Conservation (phyloP, 2,329 filamentous ascomycete genomes). For the Aspergillus novoparasiticus region DNA sequence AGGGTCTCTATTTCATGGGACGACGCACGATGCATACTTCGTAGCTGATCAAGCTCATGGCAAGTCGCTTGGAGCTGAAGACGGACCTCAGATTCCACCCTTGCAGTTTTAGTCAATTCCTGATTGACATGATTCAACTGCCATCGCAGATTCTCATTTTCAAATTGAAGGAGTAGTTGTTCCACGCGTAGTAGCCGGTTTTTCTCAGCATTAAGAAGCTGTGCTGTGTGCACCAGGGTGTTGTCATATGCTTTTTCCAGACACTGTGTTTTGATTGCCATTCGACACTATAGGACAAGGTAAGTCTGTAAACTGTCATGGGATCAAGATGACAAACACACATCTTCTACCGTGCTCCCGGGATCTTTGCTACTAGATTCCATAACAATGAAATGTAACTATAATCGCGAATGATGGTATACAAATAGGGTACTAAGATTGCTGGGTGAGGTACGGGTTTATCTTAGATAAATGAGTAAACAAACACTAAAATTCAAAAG, state of each 20-base stretch:
- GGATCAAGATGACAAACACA: constrained; percentile 17
- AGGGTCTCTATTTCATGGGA: constrained; percentile 59
- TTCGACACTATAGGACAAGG: constrained; percentile 35
- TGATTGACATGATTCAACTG: constrained; percentile 62
- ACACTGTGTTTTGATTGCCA: constrained; percentile 54
- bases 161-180: constrained; percentile 71
- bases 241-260: constrained; percentile 73
- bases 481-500: neutral
- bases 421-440: neutral
- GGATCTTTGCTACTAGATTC: constrained; percentile 7
- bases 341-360: constrained; percentile 25
- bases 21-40: constrained; percentile 47
- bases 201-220: constrained; percentile 74
- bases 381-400: constrained; percentile 9
- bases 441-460: neutral
- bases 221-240: constrained; percentile 64
- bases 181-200: constrained; percentile 70
- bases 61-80: constrained; percentile 54
- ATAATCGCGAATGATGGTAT: neutral
- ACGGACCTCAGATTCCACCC: constrained; percentile 44
- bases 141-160: constrained; percentile 69
- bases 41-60: constrained; percentile 44
- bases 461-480: neutral
- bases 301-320: constrained; percentile 8
- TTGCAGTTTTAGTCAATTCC: constrained; percentile 53